Base-by-base conservation (phyloP, 495 filamentous ascomycete species). In the Xylaria acuta region DNA sequence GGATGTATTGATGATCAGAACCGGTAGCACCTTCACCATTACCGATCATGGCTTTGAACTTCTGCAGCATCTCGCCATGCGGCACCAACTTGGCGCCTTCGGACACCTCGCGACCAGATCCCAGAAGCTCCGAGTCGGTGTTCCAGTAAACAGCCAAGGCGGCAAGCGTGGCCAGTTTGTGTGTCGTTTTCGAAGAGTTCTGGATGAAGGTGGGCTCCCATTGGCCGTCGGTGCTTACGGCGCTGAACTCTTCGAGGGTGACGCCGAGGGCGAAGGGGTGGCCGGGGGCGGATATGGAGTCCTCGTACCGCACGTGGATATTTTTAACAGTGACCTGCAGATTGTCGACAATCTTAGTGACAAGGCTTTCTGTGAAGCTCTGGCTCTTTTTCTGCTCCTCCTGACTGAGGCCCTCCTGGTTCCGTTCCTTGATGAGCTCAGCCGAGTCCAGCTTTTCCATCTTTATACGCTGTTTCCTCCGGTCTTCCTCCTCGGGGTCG, bases 401-500 rank as follows among this genome's bases (percentile, higher is more conserved):
- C 75, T 89, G 88, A 76, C 91, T 96, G 88, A 98, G 92, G 65
- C 96, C 96, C 80, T 97, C 96, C n/a, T 92, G 88, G 69, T 91
- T 95, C 22, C 92, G 87, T 77, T 98, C 95, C 80, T 95, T 97
- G 70, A 99, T 82, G 63, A 99, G 81, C 82, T 99, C 96, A 6
- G 96, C 97, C 72, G 94, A 97, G 76, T 98, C 95, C 3, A 99
- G 86, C 82, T 97, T 97, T 80, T 99, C 97, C 89, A 98, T 95
- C 84, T 99, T 99, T 71, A 99, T 85, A 4, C 89, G 87, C 78
- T 98, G 93, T 40, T 86, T 90, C 76, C 96, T 86, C 54, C 88
- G 87, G 73, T 92, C 90, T 81, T 99, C 96, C 79, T 99, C 96
- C 49, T 94, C 93, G 68, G 94, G 90, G 75, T 98, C 90, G 82